These are phyloP conservation scores for Geotrichum histeridarum DNA, from an alignment of 1,139 yeast genomes.

Conservation along the genomic window DNA sequence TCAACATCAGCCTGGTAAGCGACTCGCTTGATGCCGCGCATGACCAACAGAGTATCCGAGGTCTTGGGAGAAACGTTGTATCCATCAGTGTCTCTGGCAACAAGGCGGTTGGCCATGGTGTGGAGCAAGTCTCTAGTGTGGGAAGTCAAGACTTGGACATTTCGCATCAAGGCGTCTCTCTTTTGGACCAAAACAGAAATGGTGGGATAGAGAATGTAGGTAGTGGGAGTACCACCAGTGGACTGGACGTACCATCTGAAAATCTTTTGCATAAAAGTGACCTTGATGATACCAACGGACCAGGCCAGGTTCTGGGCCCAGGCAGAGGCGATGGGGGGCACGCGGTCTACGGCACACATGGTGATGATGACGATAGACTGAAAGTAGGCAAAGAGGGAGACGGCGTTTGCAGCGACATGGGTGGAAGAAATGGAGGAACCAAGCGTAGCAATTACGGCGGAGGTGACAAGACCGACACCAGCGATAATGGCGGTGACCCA, in stretches of 20 bases:
- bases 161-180: conserved; percentile 22
- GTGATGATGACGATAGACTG: conserved; percentile 88
- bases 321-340: conserved; percentile 95
- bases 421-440: conserved; percentile 95
- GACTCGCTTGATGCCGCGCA: conserved; percentile 89
- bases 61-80: conserved; percentile 19
- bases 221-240: conserved; percentile 85
- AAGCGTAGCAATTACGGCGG: conserved; percentile 80
- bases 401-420: conserved; percentile 91
- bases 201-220: conserved; percentile 46
- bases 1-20: conserved; percentile 81
- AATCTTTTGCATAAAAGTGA: conserved; percentile 73
- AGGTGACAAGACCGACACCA: conserved; percentile 81
- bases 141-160: conserved; percentile 1
- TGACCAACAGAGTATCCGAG: conserved; percentile 41
- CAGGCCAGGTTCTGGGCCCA: conserved; percentile 97
- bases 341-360: conserved; percentile 90
- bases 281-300: conserved; percentile 85
- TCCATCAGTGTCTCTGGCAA: conserved; percentile 11
- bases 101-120: conserved; percentile 7
- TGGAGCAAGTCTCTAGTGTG: conserved; percentile 16
- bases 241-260: conserved; percentile 94
- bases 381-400: conserved; percentile 86
- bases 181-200: conserved; percentile 77
- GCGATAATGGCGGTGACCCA: conserved; percentile 98